These are phyloP conservation scores for Schizonepeta tenuifolia DNA, from an alignment of 257 asterid species.

Conservation along the genomic window DNA sequence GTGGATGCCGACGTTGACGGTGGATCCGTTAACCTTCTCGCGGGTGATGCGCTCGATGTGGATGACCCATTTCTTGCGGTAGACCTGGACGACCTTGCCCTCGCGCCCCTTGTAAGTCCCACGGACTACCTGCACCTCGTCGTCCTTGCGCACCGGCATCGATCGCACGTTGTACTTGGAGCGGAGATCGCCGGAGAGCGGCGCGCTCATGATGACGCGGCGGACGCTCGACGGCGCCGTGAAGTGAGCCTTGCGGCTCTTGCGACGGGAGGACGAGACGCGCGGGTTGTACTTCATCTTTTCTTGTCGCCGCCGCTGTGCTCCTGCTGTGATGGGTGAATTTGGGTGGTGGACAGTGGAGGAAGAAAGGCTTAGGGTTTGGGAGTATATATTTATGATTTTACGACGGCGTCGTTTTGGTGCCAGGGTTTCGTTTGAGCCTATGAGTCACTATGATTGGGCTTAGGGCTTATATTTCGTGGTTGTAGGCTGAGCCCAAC, in stretches of 20 bases:
- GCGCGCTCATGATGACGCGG: slow-evolving; percentile 73
- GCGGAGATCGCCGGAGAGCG: slow-evolving; percentile 62
- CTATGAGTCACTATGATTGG: too few species aligned
- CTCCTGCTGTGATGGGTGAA: not conserved
- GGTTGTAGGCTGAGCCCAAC: not conserved
- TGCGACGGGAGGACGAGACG: slow-evolving; percentile 73
- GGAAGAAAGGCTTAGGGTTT: slow-evolving; percentile 31
- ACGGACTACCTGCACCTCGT: slow-evolving; percentile 75
- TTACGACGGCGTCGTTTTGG: not conserved
- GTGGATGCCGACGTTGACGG: slow-evolving; percentile 73
- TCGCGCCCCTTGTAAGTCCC: slow-evolving; percentile 82
- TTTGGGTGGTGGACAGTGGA: slow-evolving; percentile 28
- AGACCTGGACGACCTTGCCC: slow-evolving; percentile 68
- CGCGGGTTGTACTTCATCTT: slow-evolving; percentile 76
- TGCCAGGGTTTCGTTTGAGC: not conserved
- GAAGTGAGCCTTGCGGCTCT: slow-evolving; percentile 81
- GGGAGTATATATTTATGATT: slow-evolving; percentile 4
- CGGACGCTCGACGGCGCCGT: slow-evolving; percentile 78
- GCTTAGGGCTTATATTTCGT: slow-evolving; percentile 1
- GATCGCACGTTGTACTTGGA: slow-evolving; percentile 72
- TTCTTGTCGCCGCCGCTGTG: slow-evolving; percentile 16
- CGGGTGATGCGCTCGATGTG: slow-evolving; percentile 76
- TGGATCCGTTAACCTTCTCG: slow-evolving; percentile 77
- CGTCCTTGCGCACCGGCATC: slow-evolving; percentile 79
- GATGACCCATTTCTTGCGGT: slow-evolving; percentile 80